Base-by-base conservation (phyloP, 345 rosid species). In the Boechera retrofracta region DNA sequence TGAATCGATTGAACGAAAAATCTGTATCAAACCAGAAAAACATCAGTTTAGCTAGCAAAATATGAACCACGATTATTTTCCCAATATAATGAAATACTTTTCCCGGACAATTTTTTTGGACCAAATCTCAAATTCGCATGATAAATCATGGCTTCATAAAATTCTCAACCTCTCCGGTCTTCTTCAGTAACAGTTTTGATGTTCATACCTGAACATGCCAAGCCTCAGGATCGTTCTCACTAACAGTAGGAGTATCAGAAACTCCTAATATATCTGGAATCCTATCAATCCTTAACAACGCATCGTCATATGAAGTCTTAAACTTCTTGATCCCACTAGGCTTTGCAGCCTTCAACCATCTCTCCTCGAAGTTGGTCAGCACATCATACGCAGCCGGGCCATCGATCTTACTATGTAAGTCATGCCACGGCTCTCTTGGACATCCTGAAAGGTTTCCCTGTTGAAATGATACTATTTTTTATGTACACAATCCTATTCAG, bases 401-500 rank as follows among this genome's bases (percentile, higher is more conserved):
- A 76, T 93, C 98, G 24, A 93, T 84, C 78, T 78, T 82, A 62
- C 89, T 81, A 60, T 93, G 98, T 78, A 93, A 73, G 72, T 93
- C 98, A 79, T 93, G 98, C 98, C 98, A 91, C 55, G 98, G 97
- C 73, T 93, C 81, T 86, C 98, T 93, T 71, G 93, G 97, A 79
- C 90, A 80, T 58, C 98, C 96, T 48, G 81, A 74, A 61, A 85
- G 71, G 77, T 67, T 85, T 64, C 95, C 97, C 99, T 95, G 65
- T 29, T 59, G 32, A 64, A 55, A 52, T 28, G n/a, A 47, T 64
- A 54, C 35, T 16, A 69, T 21, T 53, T 55, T 1, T 26, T 47
- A 5, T 33, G 31, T n/a, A 76, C 69, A 53, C 16, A 21, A 21
- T 21, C 24, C 24, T 21, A 21, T 21, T 21, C 24, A 21, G 24